A percentile compares a stretch with the other conserved stretches of the same genome.
These are phyloP conservation scores for Peterozyma toletana DNA, from an alignment of 805 yeast species.

Conservation along the genomic window DNA sequence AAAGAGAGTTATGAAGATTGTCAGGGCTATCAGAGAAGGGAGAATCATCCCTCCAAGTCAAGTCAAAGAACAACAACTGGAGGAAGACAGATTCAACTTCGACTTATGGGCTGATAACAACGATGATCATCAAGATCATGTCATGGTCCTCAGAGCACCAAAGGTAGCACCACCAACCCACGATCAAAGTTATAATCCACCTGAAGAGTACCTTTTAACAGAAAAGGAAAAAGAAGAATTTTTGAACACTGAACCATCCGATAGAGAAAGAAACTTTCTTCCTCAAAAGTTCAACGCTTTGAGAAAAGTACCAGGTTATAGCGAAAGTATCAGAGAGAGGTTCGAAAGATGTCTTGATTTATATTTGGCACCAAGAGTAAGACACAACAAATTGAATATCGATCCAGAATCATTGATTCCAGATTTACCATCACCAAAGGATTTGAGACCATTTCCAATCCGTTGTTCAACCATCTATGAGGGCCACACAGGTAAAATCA, in stretches of 20 bases:
- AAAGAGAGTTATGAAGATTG: conserved; percentile 92
- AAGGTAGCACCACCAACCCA: conserved; percentile 93
- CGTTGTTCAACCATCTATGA: conserved; percentile 73
- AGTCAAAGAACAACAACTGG: conserved; percentile 40
- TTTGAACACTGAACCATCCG: conserved; percentile 64
- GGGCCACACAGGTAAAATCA: conserved; percentile 80
- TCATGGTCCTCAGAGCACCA: conserved; percentile 93
- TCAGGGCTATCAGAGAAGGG: conserved; percentile 93
- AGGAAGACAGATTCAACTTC: conserved; percentile 44
- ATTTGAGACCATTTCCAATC: conserved; percentile 94
- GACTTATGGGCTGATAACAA: conserved; percentile 78
- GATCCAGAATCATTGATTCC: conserved; percentile 96
- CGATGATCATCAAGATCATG: conserved; percentile 55
- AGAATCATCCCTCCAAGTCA: conserved; percentile 74
- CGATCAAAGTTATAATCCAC: conserved; percentile 96
- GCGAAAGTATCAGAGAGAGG: conserved; percentile 76
- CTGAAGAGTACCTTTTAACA: conserved; percentile 82
- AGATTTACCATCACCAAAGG: conserved; percentile 94
- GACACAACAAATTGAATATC: conserved; percentile 82
- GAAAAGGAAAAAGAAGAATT: conserved; percentile 72
- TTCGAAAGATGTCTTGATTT: conserved; percentile 92
- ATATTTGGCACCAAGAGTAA: conserved; percentile 93
- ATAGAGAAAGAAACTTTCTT: conserved; percentile 69
- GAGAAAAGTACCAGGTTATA: conserved; percentile 91
- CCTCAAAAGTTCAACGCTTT: conserved; percentile 79